Conservation (phyloP, 805 yeast genomes). For the Saccharomycopsis vini region DNA sequence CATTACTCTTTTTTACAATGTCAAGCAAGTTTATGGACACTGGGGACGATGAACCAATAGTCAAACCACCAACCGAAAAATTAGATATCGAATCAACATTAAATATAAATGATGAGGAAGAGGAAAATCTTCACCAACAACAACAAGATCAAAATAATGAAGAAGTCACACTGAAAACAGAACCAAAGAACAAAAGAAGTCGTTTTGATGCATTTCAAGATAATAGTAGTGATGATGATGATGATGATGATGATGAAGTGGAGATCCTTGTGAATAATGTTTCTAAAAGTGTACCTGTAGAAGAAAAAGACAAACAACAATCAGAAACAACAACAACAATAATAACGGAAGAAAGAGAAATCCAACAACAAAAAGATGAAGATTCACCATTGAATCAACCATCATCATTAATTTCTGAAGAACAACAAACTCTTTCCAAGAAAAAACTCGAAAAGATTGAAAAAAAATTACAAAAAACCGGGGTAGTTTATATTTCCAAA, state of each 20-base stretch:
- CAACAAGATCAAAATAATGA: not conserved
- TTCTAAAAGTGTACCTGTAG: no score
- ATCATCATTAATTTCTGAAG: no score
- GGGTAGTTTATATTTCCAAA: slow-evolving; percentile 85
- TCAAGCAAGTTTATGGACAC: not conserved
- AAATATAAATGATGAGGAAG: not conserved
- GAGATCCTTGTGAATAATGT: no score
- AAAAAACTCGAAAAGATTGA: slow-evolving; percentile 29
- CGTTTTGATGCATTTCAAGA: slow-evolving; percentile 16
- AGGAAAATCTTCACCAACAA: not conserved
- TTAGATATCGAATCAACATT: not conserved
- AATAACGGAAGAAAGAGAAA: not conserved
- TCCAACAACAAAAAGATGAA: no score
- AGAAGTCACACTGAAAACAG: not conserved
- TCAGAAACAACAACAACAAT: not conserved
- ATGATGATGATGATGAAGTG: slow-evolving; percentile 22
- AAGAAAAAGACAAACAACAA: slow-evolving; percentile 14
- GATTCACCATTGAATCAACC: no score
- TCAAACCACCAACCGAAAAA: not conserved
- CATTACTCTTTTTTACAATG: no score
- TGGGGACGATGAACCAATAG: not conserved
- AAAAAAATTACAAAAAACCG: slow-evolving; percentile 56
- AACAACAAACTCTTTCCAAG: no score
- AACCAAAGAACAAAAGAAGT: slow-evolving; percentile 1
- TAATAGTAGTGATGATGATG: slow-evolving; percentile 20